Evolutionary conservation across 495 filamentous ascomycete genomes (phyloP).

Genomic region (Neurospora sp.): DNA sequence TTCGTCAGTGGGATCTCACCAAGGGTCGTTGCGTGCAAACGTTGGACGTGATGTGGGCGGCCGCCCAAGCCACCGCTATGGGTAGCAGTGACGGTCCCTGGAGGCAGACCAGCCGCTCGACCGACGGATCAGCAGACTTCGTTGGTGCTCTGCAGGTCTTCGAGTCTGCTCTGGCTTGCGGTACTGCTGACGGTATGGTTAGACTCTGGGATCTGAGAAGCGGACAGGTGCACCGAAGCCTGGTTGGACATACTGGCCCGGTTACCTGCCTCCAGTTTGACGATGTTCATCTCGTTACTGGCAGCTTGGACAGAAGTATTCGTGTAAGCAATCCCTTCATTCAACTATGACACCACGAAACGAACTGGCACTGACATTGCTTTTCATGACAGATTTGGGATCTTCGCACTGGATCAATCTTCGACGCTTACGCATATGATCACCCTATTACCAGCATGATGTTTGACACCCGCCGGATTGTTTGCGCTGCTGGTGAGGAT

Average conservation of each 20-base stretch:
- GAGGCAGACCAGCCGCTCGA: slow-evolving; percentile 45
- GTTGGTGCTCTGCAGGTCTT: slow-evolving; percentile 94
- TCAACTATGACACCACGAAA: not conserved
- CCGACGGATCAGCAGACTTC: slow-evolving; percentile 66
- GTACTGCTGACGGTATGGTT: slow-evolving; percentile 97
- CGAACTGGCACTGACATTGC: not conserved
- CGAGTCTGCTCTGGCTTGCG: slow-evolving; percentile 93
- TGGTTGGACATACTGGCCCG: slow-evolving; percentile 93
- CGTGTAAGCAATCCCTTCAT: slow-evolving; percentile 52
- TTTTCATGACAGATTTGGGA: slow-evolving; percentile 76
- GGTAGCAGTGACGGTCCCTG: slow-evolving; percentile 45
- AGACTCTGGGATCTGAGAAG: slow-evolving; percentile 93
- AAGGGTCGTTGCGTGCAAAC: slow-evolving; percentile 96
- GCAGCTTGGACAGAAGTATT: slow-evolving; percentile 87
- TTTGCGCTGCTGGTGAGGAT: slow-evolving; percentile 78
- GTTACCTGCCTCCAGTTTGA: slow-evolving; percentile 96
- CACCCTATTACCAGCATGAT: slow-evolving; percentile 92
- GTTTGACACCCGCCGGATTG: slow-evolving; percentile 89
- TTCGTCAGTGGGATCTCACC: slow-evolving; percentile 94
- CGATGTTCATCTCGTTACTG: slow-evolving; percentile 88
- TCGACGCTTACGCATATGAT: slow-evolving; percentile 93
- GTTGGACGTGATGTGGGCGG: slow-evolving; percentile 96
- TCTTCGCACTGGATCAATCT: slow-evolving; percentile 89
- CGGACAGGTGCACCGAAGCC: slow-evolving; percentile 89
- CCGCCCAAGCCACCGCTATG: slow-evolving; percentile 75